Conservation (phyloP, 768 basidiomycete species). For the Collybiopsis luxurians region DNA sequence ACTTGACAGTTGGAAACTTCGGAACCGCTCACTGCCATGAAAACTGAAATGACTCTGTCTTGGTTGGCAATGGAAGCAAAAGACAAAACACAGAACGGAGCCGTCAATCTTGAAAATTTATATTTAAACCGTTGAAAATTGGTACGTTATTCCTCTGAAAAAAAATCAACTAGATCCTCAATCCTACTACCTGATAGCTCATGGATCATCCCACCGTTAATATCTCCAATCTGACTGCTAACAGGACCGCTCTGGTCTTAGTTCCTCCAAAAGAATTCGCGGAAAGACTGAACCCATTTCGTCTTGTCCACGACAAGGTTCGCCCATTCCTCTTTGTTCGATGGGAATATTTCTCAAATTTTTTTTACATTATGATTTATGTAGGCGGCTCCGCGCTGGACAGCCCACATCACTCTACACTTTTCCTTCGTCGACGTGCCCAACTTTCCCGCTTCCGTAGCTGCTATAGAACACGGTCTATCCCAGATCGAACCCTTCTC, state of each 20-base stretch:
- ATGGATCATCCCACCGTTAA: background rate
- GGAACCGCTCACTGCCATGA: no score
- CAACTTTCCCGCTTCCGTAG: slow-evolving; percentile 1
- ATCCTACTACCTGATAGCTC: no score
- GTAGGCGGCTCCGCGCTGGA: slow-evolving; percentile 14
- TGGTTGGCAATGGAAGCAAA: no score
- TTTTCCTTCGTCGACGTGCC: slow-evolving; percentile 13
- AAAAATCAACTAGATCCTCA: no score
- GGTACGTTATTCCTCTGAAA: no score
- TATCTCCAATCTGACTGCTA: background rate
- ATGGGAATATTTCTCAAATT: background rate
- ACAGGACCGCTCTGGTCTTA: slow-evolving; percentile 15
- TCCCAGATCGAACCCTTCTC: slow-evolving; percentile 14
- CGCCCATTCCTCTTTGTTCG: background rate
- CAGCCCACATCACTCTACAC: slow-evolving; percentile 17
- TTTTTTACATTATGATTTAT: no score
- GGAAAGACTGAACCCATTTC: slow-evolving; percentile 11
- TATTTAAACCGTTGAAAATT: no score
- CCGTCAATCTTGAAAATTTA: no score
- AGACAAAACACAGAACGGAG: no score
- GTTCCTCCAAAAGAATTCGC: slow-evolving; percentile 14
- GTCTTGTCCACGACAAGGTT: slow-evolving; percentile 16
- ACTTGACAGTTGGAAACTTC: no score
- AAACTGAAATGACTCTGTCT: no score
- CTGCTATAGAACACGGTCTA: slow-evolving; percentile 8